A percentile compares a stretch with the other conserved stretches of the same genome.
Conservation (phyloP, 2,329 filamentous ascomycete genomes). For the Rachicladosporium sp. region DNA sequence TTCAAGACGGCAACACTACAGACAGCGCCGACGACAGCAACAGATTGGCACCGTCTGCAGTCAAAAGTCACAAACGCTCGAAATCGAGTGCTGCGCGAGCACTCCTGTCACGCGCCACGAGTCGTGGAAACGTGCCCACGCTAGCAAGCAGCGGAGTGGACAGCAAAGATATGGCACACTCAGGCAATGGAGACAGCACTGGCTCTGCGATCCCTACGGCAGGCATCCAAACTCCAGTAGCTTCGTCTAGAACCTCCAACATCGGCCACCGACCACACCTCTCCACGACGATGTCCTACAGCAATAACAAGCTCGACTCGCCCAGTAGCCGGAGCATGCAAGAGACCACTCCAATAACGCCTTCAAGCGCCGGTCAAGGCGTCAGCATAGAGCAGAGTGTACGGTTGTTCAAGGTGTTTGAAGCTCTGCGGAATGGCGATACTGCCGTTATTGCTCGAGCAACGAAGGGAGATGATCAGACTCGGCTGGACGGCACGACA, state of each 20-base stretch:
- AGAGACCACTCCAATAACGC: slow-evolving; percentile 10
- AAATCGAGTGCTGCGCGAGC: slow-evolving; percentile 42
- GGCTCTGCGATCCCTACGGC: slow-evolving; percentile 5
- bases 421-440: slow-evolving; percentile 81
- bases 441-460: slow-evolving; percentile 80
- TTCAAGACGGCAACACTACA: too few species aligned
- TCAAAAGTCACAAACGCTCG: slow-evolving; percentile 38
- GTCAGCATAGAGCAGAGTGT: slow-evolving; percentile 77
- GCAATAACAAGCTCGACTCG: slow-evolving; percentile 7
- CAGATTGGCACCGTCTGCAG: too few species aligned
- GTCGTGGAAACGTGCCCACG: slow-evolving; percentile 29
- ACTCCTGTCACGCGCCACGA: slow-evolving; percentile 39
- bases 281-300: slow-evolving; percentile 25
- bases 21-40: too few species aligned
- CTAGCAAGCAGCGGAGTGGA: background rate
- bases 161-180: background rate
- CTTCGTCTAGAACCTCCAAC: slow-evolving; percentile 11
- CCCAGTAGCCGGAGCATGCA: slow-evolving; percentile 10
- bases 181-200: background rate
- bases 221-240: slow-evolving; percentile 30
- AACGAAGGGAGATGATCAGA: slow-evolving; percentile 43
- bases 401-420: slow-evolving; percentile 85
- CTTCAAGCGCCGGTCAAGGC: slow-evolving; percentile 21
- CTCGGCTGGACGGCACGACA: slow-evolving; percentile 63
- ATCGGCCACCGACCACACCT: slow-evolving; percentile 19